Evolutionary conservation across 2,329 filamentous ascomycete genomes (phyloP).

Genomic region (Fusarium succisae): DNA sequence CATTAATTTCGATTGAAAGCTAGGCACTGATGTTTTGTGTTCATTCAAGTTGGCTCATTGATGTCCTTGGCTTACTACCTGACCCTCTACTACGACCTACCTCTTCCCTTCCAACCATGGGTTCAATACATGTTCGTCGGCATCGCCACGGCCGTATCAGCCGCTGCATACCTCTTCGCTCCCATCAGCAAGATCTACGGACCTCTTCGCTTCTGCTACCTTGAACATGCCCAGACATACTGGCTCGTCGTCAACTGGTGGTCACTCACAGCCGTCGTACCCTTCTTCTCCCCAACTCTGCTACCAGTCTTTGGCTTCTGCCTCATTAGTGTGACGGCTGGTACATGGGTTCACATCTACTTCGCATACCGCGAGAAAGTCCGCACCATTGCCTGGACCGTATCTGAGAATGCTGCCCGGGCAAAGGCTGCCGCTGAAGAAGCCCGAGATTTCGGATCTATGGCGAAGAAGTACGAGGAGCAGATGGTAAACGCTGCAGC

Average conservation of each 20-base stretch:
- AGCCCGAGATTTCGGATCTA: not conserved
- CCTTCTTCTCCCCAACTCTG: slow-evolving; percentile 12
- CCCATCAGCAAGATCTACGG: slow-evolving; percentile 21
- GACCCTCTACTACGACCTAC: slow-evolving; percentile 10
- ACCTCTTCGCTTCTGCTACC: slow-evolving; percentile 26
- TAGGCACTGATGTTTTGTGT: accelerated
- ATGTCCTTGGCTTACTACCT: slow-evolving; percentile 18
- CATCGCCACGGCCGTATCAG: not conserved
- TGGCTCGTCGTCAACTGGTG: slow-evolving; percentile 27
- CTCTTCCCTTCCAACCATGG: slow-evolving; percentile 13
- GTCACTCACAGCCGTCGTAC: slow-evolving; percentile 7
- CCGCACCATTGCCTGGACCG: not conserved
- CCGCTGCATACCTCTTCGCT: slow-evolving; percentile 5
- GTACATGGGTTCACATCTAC: slow-evolving; percentile 23
- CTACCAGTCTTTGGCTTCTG: slow-evolving; percentile 14
- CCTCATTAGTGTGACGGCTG: not conserved
- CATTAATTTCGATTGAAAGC: accelerated
- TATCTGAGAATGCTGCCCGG: not conserved
- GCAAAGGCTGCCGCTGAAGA: slow-evolving; percentile 23
- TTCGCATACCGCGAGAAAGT: slow-evolving; percentile 14
- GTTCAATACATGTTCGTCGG: slow-evolving; percentile 9
- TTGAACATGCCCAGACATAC: slow-evolving; percentile 28
- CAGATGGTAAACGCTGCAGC: slow-evolving; percentile 10
- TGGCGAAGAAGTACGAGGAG: slow-evolving; percentile 18
- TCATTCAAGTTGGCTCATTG: not conserved